Evolutionary conservation across 2,329 filamentous ascomycete genomes (phyloP), one percentile per base, ranked within the genome.

Genomic region (Leptodontidium sp.): DNA sequence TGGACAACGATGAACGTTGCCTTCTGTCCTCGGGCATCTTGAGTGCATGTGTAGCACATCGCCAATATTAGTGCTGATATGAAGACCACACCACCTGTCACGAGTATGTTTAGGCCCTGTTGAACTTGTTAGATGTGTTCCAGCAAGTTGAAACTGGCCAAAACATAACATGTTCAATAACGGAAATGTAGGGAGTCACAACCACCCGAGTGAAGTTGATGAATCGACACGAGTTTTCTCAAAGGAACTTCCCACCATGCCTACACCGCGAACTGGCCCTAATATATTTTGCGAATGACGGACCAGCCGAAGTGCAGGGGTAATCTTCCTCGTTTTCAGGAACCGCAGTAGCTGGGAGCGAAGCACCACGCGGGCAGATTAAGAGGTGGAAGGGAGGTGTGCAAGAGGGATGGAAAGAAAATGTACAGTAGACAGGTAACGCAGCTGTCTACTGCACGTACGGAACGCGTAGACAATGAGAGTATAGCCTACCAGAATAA

Each of bases 1-100:
- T 88, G 92, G 74, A 98, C 81, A 77, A 98, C 88, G 82, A 94
- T 93, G 79, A 97, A 95, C 65, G 86, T 90, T 6, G 91, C 88
- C 78, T 91, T 91, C 75, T 85, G 84, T 62, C 92, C 93, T 43
- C 92, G 89, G 78, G 95, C 92, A 76, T 97, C 94, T 80, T 97
- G 94, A 1, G 90, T 90, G 72, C 89, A 92, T 6, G 94, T 97
- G 79, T 98, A 98, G 74, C 84, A 85, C 77, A 97, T 86, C 50
- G 94, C 93, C 69, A 97, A 84, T 64, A 92, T 90, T 65, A 99
- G 85, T 14, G 91, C 91, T 75, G 82, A 79, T 21, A 86, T 81
- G 74, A 91, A 89, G 59, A 85, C 81, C 67, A 80, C 78, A 55
- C 82, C 81, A 63, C 84, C 82, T 21, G 74, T 75, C 35, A 90